A percentile compares a stretch with the other conserved stretches of the same genome.
Conservation (phyloP, 106 monocot species). For the Acorus calamus region DNA sequence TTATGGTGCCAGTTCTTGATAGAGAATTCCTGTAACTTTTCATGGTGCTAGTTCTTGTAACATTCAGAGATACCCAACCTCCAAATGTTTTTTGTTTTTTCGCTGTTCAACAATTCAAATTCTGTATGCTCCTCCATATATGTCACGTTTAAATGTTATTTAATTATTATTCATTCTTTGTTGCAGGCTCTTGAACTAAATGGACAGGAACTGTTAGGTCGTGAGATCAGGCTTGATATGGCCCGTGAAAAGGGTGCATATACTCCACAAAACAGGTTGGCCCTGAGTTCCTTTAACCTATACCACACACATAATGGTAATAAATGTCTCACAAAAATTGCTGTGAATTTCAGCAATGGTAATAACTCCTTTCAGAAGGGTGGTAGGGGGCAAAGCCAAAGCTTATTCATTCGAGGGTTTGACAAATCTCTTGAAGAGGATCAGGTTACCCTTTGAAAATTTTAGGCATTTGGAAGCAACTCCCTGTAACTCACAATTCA, state of each 20-base stretch:
- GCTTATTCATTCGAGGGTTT: conserved; percentile 77
- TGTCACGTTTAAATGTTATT: neutral
- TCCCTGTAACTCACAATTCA: too few species aligned
- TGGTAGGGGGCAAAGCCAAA: conserved; percentile 31
- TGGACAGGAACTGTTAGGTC: conserved; percentile 61
- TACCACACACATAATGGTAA: too few species aligned
- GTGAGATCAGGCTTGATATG: conserved; percentile 56
- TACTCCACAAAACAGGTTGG: conserved; percentile 58
- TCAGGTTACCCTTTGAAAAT: conserved; percentile 24
- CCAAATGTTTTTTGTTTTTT: too few species aligned
- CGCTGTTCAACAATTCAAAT: too few species aligned
- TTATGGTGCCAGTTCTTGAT: neutral
- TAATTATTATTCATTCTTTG: neutral
- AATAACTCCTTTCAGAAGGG: conserved; percentile 49
- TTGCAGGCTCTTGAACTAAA: conserved; percentile 59
- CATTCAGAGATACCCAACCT: too few species aligned
- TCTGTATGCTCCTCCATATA: too few species aligned
- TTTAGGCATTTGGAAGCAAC: too few species aligned
- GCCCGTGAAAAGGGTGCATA: conserved; percentile 54
- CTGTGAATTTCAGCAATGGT: conserved; percentile 26
- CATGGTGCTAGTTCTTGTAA: too few species aligned
- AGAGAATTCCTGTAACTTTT: neutral
- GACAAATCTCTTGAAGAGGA: conserved; percentile 56
- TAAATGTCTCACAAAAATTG: too few species aligned
- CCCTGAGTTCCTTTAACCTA: too few species aligned